Evolutionary conservation across 345 rosid genomes (phyloP).

Genomic region (Acer saccharum): DNA sequence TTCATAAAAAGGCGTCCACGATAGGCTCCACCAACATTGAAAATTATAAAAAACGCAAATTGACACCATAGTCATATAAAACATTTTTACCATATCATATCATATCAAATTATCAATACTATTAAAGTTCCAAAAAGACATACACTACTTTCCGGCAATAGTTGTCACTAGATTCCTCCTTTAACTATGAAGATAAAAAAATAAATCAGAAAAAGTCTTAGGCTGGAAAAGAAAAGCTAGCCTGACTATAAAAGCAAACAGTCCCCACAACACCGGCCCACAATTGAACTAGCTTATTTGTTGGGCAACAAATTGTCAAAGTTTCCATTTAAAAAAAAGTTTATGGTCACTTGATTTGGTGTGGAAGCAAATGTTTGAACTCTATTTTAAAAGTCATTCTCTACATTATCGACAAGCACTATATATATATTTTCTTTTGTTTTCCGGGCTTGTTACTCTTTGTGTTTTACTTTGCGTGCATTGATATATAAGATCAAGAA

Average conservation of each 20-base stretch:
- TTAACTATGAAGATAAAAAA: conserved; percentile 3
- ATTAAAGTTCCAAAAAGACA: conserved; percentile 21
- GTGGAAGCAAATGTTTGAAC: too few species aligned
- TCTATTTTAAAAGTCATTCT: too few species aligned
- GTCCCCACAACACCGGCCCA: conserved; percentile 38
- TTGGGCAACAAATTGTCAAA: too few species aligned
- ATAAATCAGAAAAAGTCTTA: conserved; percentile 5
- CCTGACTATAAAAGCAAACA: background rate
- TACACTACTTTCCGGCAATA: conserved; percentile 15
- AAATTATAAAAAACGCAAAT: conserved; percentile 1
- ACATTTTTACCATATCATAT: background rate
- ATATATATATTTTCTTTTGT: too few species aligned
- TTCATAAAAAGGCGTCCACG: background rate
- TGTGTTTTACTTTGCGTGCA: too few species aligned
- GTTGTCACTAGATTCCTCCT: conserved; percentile 30
- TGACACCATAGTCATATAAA: background rate
- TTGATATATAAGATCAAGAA: too few species aligned
- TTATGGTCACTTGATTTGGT: too few species aligned
- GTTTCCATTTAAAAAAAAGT: too few species aligned
- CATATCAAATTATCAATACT: background rate
- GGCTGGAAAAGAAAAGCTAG: conserved; percentile 18
- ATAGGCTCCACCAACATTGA: conserved; percentile 6
- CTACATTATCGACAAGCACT: too few species aligned
- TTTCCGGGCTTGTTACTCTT: too few species aligned
- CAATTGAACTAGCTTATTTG: conserved; percentile 3